Percentiles rank a stretch among this genome's conserved stretches.
Evolutionary conservation across 2,329 filamentous ascomycete genomes (phyloP).

Genomic region (Colletotrichum cereale): DNA sequence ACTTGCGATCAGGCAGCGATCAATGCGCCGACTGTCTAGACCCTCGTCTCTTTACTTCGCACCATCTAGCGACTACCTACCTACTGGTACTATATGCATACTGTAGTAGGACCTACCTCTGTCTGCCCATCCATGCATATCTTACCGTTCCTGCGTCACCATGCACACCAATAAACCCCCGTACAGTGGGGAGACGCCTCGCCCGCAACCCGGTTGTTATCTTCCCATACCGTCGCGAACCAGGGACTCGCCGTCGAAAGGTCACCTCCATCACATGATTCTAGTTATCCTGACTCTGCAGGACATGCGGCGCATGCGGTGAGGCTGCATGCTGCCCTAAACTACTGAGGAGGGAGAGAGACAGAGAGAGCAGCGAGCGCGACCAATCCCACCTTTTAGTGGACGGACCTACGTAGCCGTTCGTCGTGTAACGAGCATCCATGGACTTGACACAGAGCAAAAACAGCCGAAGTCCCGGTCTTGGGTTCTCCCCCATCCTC

Average conservation of each 20-base stretch:
- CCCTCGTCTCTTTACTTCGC: conserved; percentile 14
- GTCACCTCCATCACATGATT: background rate
- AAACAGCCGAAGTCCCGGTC: conserved; percentile 1
- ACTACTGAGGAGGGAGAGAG: background rate
- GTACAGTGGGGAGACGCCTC: conserved; percentile 2
- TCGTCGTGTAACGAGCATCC: background rate
- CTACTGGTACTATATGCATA: too few relatives aligned
- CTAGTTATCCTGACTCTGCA: background rate
- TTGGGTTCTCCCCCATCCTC: conserved; percentile 13
- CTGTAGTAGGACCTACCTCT: background rate
- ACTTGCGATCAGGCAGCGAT: conserved; percentile 17
- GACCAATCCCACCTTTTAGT: background rate
- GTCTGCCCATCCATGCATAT: conserved; percentile 20
- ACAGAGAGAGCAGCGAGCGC: background rate
- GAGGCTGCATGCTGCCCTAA: background rate
- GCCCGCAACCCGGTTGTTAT: background rate
- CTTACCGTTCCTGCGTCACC: conserved; percentile 23
- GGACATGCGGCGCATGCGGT: background rate
- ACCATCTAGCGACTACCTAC: background rate
- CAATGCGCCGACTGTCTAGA: conserved; percentile 23
- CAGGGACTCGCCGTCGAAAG: conserved; percentile 1
- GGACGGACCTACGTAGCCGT: background rate
- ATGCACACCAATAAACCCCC: conserved; percentile 17
- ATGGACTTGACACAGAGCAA: background rate
- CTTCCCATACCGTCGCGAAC: background rate